Evolutionary conservation across 176 grass and related monocot species (phyloP), one percentile per base, ranked within the genome.

Genomic region (Phoenix roebelenii): DNA sequence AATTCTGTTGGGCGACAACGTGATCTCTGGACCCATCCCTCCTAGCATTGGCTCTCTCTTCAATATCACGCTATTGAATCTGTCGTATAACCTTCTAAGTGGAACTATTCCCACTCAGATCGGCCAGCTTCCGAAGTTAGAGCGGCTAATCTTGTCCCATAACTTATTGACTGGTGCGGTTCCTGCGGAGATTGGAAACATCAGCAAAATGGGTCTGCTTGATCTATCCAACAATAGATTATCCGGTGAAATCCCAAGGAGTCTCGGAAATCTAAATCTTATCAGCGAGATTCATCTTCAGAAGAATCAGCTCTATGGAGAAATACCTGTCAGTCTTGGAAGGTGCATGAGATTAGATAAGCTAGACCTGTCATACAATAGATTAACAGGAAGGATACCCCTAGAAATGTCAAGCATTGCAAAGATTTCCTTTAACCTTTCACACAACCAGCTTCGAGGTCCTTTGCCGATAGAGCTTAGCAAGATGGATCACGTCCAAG

Each of bases 351-450:
- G 29, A 0, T 76, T 90, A 24, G 19, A 51, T 20, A 15, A 18
- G 26, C 69, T 96, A 2, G 92, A 96, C 55, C 72, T 96, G 60
- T 96, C 92, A 0, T 72, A 76, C 57, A 96, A 96, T 61, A 23
- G 50, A 15, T 54, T 96, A 15, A 72, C 57, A 0, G 91, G 91
- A 0, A 52, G 10, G 30, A 71, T 96, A 48, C 77, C 86, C 0
- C 77, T 74, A 2, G 76, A 55, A 28, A 18, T 87, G 28, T 57
- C 80, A 22, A 68, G 80, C 65, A 62, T 89, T 23, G 60, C 9
- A 12, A 78, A 66, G 77, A 51, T 64, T 17, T 79, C 55, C 23
- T 69, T 90, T 39, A 96, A 90, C 67, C 83, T 96, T 4, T 96
- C 91, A 0, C 67, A 83, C 59, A 96, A 96, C 60, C 71, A 58